Evolutionary conservation across 2,329 filamentous ascomycete genomes (phyloP), one percentile per base, ranked within the genome.

Genomic region (Microdochium paspali): DNA sequence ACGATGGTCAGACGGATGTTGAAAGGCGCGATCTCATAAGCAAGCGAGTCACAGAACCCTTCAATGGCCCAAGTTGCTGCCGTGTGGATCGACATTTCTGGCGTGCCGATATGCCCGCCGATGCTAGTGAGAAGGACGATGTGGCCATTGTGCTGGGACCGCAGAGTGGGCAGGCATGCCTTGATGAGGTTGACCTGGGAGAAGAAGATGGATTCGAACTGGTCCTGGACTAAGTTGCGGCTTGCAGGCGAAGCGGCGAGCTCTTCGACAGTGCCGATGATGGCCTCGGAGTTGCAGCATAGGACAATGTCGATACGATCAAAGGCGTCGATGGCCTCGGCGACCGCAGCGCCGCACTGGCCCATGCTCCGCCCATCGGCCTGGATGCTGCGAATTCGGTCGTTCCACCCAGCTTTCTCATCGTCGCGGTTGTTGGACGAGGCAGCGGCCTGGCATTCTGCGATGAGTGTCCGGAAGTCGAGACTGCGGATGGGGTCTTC

Each of bases 1-100:
- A 98, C 85, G 55, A 97, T 90, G 35, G 90, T 96, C 65, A 97
- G 80, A 66, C 91, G 95, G 69, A 97, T 82, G 67, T 96, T 96
- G 72, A 97, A 97, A 0, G 93, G 93, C 1, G 91, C 87, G 53
- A 98, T 86, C 67, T 98, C 93, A 66, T 96, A 98, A 1, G 91
- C 90, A 23, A 98, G 76, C 50, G 88, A 89, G 67, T 97, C 91
- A 68, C 90, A 96, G 64, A 93, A 96, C 18, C 91, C 93, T 67
- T 97, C 93, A 30, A 96, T 77, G 1, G 90, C 93, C 90, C 91
- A 96, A 31, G 90, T 90, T 13, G 90, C 87, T 18, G 91, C 89
- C 54, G 90, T 93, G 64, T 95, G 93, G 72, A 94, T 87, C 48
- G 88, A 80, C 69, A 97, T 79, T 2, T 90, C 90, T 0, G 93